Conservation (phyloP, 768 basidiomycete genomes). For the Lyophyllum decastes region DNA sequence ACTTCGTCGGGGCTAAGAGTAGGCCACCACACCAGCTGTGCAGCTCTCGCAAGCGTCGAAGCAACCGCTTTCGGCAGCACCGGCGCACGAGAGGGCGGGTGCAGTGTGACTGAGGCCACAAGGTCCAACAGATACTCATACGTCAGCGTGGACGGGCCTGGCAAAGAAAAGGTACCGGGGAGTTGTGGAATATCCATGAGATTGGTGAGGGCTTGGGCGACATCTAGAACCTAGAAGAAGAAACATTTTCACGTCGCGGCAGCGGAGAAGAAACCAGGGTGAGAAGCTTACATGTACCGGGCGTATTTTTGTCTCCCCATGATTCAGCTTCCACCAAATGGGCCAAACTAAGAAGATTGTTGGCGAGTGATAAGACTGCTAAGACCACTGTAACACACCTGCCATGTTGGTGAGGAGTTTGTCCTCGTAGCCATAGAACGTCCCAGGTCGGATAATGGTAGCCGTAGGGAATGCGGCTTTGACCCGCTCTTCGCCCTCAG, state of each 20-base stretch:
- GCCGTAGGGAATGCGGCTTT: slow-evolving; percentile 80
- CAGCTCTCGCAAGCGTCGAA: slow-evolving; percentile 56
- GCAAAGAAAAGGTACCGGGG: slow-evolving; percentile 74
- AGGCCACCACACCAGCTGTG: slow-evolving; percentile 89
- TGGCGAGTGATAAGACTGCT: slow-evolving; percentile 12
- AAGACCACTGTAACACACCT: slow-evolving; percentile 50
- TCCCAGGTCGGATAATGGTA: slow-evolving; percentile 83
- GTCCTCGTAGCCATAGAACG: slow-evolving; percentile 95
- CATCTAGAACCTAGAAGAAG: slow-evolving; percentile 76
- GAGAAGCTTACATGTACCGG: slow-evolving; percentile 80
- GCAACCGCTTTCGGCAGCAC: slow-evolving; percentile 78
- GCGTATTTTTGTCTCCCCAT: slow-evolving; percentile 81
- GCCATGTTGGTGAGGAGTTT: slow-evolving; percentile 91
- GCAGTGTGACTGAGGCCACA: slow-evolving; percentile 79
- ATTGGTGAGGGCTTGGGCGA: slow-evolving; percentile 89
- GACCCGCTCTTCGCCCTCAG: slow-evolving; percentile 86
- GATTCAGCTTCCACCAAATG: slow-evolving; percentile 92
- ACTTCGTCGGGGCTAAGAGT: slow-evolving; percentile 90
- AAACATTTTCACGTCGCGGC: slow-evolving; percentile 21
- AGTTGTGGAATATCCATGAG: slow-evolving; percentile 63
- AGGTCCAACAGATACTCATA: slow-evolving; percentile 80
- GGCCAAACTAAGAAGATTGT: slow-evolving; percentile 66
- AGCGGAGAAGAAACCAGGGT: slow-evolving; percentile 10
- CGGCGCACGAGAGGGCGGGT: slow-evolving; percentile 69
- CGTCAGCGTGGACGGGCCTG: slow-evolving; percentile 86